Evolutionary conservation across 768 basidiomycete species (phyloP).

Genomic region (Psilocybe cubensis): DNA sequence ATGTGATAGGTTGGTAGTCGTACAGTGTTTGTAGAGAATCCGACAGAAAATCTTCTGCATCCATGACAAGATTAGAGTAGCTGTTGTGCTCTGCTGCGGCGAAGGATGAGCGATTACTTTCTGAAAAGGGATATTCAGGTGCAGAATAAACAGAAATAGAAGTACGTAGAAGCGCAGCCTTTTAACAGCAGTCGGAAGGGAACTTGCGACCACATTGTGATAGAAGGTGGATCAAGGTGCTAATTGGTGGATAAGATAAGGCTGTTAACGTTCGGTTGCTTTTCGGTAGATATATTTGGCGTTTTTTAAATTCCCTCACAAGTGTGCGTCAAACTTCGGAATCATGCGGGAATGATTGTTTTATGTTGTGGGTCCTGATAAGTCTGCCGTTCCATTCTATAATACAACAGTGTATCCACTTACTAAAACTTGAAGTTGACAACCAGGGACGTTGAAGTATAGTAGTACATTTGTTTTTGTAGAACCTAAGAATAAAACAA

Average conservation of each 20-base stretch:
- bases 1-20: constrained; percentile 60
- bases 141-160: not conserved
- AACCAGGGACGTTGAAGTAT: no score
- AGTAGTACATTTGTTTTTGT: constrained; percentile 8
- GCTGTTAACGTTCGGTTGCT: not conserved
- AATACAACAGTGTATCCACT: not conserved
- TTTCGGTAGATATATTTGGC: not conserved
- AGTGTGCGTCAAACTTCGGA: not conserved
- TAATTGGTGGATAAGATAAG: not conserved
- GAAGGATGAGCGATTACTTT: no score
- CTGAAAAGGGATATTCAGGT: no score
- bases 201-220: not conserved
- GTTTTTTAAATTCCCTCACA: not conserved
- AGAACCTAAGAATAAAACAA: constrained; percentile 4
- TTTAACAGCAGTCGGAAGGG: not conserved
- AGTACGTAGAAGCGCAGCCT: not conserved
- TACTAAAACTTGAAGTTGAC: no score
- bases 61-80: constrained; percentile 15
- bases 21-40: constrained; percentile 67
- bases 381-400: not conserved
- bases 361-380: constrained; percentile 16
- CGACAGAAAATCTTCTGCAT: constrained; percentile 72
- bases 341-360: constrained; percentile 4
- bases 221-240: not conserved
- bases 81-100: no score